Evolutionary conservation across 371 early-diverging fungal species (phyloP).

Genomic region (Zancudomyces culisetae): DNA sequence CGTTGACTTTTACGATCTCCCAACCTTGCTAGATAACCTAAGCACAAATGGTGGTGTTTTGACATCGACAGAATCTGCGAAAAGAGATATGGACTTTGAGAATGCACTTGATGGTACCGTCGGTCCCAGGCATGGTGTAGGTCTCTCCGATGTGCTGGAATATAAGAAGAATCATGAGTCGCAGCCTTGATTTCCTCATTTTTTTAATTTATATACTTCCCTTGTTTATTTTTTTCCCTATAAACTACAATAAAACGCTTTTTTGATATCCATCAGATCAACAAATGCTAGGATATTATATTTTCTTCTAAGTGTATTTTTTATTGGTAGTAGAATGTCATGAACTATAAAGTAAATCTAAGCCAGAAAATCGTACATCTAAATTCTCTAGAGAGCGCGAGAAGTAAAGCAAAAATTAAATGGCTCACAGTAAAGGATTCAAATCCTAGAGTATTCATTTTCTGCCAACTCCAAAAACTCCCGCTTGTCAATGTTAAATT

Average conservation of each 20-base stretch:
- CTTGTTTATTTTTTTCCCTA: too few species aligned
- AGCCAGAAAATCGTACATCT: background rate
- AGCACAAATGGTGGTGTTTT: conserved; percentile 11
- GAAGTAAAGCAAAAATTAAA: background rate
- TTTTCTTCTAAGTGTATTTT: too few species aligned
- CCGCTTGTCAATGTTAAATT: background rate
- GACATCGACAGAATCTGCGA: conserved; percentile 5
- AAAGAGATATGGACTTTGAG: conserved; percentile 10
- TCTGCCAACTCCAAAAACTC: background rate
- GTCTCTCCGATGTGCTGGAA: background rate
- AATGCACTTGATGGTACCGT: conserved; percentile 20
- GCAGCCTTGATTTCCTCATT: too few species aligned
- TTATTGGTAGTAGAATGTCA: background rate
- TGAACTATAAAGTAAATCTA: background rate
- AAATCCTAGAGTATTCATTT: background rate
- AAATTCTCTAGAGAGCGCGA: background rate
- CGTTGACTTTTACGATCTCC: conserved; percentile 8
- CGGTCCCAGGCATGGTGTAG: conserved; percentile 1
- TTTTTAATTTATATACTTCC: too few species aligned
- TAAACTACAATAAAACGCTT: background rate
- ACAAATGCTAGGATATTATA: too few species aligned
- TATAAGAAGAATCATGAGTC: background rate
- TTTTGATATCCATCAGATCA: background rate
- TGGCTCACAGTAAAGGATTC: too few species aligned
- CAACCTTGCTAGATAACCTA: conserved; percentile 11